A percentile compares a stretch with the other conserved stretches of the same genome.
These are phyloP conservation scores for Termitomyces titanicus DNA, from an alignment of 768 basidiomycete species.

Conservation along the genomic window DNA sequence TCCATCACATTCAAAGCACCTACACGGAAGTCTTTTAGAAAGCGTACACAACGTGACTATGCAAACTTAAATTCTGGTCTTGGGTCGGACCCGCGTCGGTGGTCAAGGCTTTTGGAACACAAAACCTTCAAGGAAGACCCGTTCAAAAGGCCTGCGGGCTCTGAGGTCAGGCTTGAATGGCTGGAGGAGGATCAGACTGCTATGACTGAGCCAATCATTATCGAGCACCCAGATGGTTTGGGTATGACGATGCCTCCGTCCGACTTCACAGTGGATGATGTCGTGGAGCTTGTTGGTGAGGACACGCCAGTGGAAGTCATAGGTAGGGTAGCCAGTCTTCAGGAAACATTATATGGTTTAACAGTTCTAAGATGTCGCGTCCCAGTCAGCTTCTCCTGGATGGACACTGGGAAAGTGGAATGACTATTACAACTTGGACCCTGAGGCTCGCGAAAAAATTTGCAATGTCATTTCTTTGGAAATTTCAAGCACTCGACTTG, in stretches of 20 bases:
- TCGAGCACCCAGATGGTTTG: conserved; percentile 73
- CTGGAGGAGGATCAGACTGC: conserved; percentile 67
- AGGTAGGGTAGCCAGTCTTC: conserved; percentile 42
- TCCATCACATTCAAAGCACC: conserved; percentile 74
- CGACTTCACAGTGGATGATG: conserved; percentile 73
- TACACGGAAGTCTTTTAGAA: conserved; percentile 77
- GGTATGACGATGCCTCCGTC: conserved; percentile 86
- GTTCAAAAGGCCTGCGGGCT: conserved; percentile 67
- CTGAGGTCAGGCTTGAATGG: conserved; percentile 71
- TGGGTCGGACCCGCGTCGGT: conserved; percentile 62
- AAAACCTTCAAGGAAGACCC: conserved; percentile 59
- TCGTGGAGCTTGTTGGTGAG: conserved; percentile 76
- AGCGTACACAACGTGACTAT: conserved; percentile 73
- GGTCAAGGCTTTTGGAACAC: conserved; percentile 65
- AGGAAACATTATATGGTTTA: background rate
- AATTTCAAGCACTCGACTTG: conserved; percentile 81
- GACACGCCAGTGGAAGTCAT: conserved; percentile 88
- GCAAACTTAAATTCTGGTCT: conserved; percentile 68
- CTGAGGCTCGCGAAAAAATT: conserved; percentile 74
- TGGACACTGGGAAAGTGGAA: conserved; percentile 95
- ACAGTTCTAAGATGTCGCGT: conserved; percentile 65
- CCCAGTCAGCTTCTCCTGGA: conserved; percentile 79
- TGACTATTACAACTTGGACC: conserved; percentile 72
- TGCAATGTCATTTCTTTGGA: conserved; percentile 96
- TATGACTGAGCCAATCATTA: conserved; percentile 79